Evolutionary conservation across 2,329 filamentous ascomycete species (phyloP).

Genomic region (Aspergillus floridensis): DNA sequence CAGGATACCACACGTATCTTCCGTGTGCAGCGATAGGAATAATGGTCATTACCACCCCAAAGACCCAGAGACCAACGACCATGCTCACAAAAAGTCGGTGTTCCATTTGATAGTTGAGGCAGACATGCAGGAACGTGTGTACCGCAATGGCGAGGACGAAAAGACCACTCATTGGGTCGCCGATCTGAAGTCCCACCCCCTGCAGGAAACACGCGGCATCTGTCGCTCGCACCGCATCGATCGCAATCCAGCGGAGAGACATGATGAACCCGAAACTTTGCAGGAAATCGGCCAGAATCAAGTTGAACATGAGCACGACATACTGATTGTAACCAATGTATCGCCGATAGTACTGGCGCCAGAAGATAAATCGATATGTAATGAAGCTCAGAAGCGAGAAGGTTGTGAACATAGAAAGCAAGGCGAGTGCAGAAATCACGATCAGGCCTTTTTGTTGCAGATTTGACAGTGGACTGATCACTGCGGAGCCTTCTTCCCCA

Average conservation of each 20-base stretch:
- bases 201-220: slow-evolving; percentile 4
- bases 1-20: slow-evolving; percentile 4
- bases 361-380: slow-evolving; percentile 6
- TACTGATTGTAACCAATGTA: slow-evolving; percentile 7
- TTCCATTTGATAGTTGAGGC: not conserved
- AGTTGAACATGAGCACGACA: slow-evolving; percentile 7
- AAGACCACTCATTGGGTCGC: slow-evolving; percentile 5
- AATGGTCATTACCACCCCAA: slow-evolving; percentile 1
- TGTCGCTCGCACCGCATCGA: not conserved
- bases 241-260: slow-evolving; percentile 4
- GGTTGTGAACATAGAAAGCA: not conserved
- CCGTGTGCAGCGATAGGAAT: slow-evolving; percentile 5
- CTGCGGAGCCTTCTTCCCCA: not conserved
- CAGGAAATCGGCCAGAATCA: slow-evolving; percentile 1
- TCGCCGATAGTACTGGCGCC: slow-evolving; percentile 1
- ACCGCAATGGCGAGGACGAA: slow-evolving; percentile 2
- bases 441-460: slow-evolving; percentile 4
- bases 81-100: not conserved
- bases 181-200: slow-evolving; percentile 4
- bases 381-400: not conserved
- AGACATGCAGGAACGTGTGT: slow-evolving; percentile 3
- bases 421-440: slow-evolving; percentile 1
- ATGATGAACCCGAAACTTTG: slow-evolving; percentile 6
- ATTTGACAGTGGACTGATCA: slow-evolving; percentile 1
- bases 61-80: not conserved